Conservation (phyloP, 2,329 filamentous ascomycete species). For the Sphaerulina populicola region DNA sequence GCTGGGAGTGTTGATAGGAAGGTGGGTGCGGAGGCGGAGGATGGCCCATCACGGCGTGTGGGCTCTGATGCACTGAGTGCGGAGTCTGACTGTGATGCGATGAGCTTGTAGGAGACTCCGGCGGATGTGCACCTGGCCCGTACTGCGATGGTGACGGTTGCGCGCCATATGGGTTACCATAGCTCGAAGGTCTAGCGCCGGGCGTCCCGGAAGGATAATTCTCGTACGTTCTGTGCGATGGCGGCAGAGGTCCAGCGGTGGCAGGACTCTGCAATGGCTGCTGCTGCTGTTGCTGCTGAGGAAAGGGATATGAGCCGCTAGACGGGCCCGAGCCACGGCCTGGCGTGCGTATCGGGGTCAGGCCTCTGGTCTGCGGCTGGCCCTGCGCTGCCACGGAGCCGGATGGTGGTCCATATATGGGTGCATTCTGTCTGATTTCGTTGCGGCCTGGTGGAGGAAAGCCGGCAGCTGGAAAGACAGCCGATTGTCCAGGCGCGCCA, state of each 20-base stretch:
- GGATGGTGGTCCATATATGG: constrained; percentile 19
- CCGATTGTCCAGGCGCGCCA: constrained; percentile 8
- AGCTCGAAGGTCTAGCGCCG: constrained; percentile 22
- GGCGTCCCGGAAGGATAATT: constrained; percentile 24
- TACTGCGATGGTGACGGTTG: constrained; percentile 26
- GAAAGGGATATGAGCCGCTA: constrained; percentile 22
- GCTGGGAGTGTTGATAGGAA: constrained; percentile 37
- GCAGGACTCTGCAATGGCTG: constrained; percentile 27
- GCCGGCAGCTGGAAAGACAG: constrained; percentile 2
- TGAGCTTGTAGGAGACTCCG: constrained; percentile 30
- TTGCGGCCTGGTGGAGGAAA: constrained; percentile 4
- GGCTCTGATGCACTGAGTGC: constrained; percentile 28
- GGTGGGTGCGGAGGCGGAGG: constrained; percentile 26
- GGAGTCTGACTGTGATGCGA: constrained; percentile 30
- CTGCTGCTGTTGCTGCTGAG: constrained; percentile 19
- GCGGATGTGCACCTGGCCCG: constrained; percentile 14
- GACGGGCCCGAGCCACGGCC: constrained; percentile 12
- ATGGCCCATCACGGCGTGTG: constrained; percentile 19
- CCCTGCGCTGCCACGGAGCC: constrained; percentile 17
- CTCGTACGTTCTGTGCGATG: constrained; percentile 19
- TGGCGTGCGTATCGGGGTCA: constrained; percentile 28
- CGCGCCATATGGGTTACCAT: constrained; percentile 17
- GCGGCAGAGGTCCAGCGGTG: constrained; percentile 18
- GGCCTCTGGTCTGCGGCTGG: constrained; percentile 19
- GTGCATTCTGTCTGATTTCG: constrained; percentile 14